Evolutionary conservation across 139 green algal genomes (phyloP).

Genomic region (Micractinium sp.): DNA sequence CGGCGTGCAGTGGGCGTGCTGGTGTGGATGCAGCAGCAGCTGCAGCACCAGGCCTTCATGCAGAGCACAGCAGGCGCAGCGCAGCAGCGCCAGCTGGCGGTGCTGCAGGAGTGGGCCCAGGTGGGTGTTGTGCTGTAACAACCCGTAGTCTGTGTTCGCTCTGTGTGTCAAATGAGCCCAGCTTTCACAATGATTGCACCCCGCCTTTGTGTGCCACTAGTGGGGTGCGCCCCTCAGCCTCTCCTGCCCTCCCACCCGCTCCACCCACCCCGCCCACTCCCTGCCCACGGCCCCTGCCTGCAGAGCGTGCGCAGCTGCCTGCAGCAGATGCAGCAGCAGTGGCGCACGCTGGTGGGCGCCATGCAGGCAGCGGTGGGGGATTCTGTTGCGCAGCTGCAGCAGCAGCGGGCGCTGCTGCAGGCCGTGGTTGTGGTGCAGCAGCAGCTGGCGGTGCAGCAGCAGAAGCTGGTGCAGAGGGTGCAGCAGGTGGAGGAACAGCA

Average conservation of each 20-base stretch:
- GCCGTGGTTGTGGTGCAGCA: background rate
- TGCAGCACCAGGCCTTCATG: background rate
- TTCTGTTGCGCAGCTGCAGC: background rate
- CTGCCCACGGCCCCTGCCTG: too few species aligned
- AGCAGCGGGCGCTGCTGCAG: background rate
- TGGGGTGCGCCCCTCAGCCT: background rate
- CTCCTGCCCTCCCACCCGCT: background rate
- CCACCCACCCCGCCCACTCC: background rate
- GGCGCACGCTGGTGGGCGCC: background rate
- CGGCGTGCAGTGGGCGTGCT: background rate
- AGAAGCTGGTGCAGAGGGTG: background rate
- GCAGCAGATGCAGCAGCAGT: conserved; percentile 24
- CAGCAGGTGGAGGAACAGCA: background rate
- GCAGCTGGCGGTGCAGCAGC: background rate
- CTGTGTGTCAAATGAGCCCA: background rate
- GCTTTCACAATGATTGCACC: background rate
- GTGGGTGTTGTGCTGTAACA: background rate
- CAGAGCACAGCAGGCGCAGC: background rate
- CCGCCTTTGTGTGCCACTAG: background rate
- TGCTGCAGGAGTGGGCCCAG: conserved; percentile 3
- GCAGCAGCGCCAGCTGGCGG: background rate
- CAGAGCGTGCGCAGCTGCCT: conserved; percentile 2
- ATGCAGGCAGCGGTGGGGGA: conserved; percentile 21
- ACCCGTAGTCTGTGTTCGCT: too few species aligned
- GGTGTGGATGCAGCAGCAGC: background rate